phyloP scores from a whole-genome alignment of 1,284 basidiomycete genomes.

The Pseudozyma sp. region DNA sequence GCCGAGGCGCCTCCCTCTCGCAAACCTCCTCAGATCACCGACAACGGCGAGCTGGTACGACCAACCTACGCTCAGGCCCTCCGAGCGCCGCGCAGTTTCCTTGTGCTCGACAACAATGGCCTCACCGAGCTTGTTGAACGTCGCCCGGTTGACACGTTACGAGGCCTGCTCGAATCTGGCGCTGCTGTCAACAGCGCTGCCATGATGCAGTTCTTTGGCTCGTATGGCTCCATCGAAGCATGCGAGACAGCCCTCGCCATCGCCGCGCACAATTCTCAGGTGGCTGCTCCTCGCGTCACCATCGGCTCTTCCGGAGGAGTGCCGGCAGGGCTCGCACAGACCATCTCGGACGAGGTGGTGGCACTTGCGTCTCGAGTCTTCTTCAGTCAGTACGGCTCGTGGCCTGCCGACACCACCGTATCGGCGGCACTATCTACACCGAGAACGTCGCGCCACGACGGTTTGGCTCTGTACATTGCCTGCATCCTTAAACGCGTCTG shows the following conservation, averaged over 20 bases:
- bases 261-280: slow-evolving; percentile 70
- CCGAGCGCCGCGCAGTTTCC: slow-evolving; percentile 79
- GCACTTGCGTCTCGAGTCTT: slow-evolving; percentile 63
- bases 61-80: slow-evolving; percentile 84
- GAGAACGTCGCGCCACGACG: slow-evolving; percentile 77
- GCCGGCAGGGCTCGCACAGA: slow-evolving; percentile 24
- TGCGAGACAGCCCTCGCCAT: slow-evolving; percentile 88
- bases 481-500: slow-evolving; percentile 87
- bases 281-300: slow-evolving; percentile 39
- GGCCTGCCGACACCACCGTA: slow-evolving; percentile 60
- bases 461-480: slow-evolving; percentile 86
- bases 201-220: slow-evolving; percentile 64
- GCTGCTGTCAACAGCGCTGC: slow-evolving; percentile 53
- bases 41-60: slow-evolving; percentile 72
- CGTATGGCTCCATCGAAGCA: slow-evolving; percentile 72
- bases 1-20: slow-evolving; percentile 44
- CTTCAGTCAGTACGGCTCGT: slow-evolving; percentile 61
- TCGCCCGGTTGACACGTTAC: slow-evolving; percentile 83
- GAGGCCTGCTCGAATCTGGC: slow-evolving; percentile 70
- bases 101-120: slow-evolving; percentile 86
- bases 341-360: slow-evolving; percentile 59
- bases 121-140: slow-evolving; percentile 85
- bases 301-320: slow-evolving; percentile 30
- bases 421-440: slow-evolving; percentile 44
- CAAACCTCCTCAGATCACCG: slow-evolving; percentile 23